Base-by-base conservation (phyloP, 768 basidiomycete genomes). In the Tulasnella sp. region DNA sequence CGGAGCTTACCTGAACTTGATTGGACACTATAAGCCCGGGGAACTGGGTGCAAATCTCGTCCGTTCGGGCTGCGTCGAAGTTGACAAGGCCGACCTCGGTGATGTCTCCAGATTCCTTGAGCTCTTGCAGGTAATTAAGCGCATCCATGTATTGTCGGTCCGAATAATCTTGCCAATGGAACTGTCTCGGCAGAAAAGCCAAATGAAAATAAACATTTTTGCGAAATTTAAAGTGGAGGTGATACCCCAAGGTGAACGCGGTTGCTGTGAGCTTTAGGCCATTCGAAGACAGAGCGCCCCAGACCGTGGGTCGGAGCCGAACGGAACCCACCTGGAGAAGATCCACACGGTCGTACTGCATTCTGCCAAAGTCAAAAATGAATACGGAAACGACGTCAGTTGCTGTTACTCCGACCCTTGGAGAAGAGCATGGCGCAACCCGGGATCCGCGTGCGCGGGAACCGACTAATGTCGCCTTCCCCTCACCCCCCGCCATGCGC, bases 81-180 rank as follows among this genome's bases (percentile, higher is more conserved):
- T 96, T 96, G 85, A 93, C 93, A 64, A 96, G 87, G 2, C 94
- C 94, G 37, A 96, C 88, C 22, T 90, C 88, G 28, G 88, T 86
- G 82, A 95, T 92, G 81, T 28, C 50, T 20, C 89, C 84, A 4
- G 91, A 91, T 1, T 85, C 82, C 83, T 90, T 90, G n/a, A 95
- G 85, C 81, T 91, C 89, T 24, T 88, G 87, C 8, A 95, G 87
- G 81, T 91, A 86, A 42, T 88, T 87, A 72, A 89, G 85, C 6
- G 89, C 87, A 3, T 86, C 86, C 46, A 91, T 82, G 83, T 91
- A 90, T 37, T 87, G 87, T 81, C 86, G 86, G 80, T 90, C 87
- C 58, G 86, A 85, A 83, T 91, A 90, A 83, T 95, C 90, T 82
- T 94, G 91, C 94, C 94, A 95, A 83, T 95, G 92, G 84, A 95